Evolutionary conservation across 2,329 filamentous ascomycete species (phyloP), one percentile per base, ranked within the genome.

Genomic region (Apiospora sp.): DNA sequence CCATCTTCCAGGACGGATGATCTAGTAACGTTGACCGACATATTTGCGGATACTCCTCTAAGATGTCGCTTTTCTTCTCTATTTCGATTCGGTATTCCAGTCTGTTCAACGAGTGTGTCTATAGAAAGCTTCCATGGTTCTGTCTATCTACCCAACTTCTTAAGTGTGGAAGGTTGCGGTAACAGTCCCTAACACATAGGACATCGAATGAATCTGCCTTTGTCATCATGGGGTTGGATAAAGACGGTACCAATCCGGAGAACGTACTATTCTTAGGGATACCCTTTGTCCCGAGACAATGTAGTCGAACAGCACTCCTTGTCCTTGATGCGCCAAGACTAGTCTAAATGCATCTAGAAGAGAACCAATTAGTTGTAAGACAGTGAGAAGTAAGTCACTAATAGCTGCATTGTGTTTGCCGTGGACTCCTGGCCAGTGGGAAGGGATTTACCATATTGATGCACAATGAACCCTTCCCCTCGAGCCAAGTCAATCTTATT

Each of bases 1-100:
- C 41, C 67, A 68, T 68, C 67, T 4, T 68, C 67, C 67, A 68
- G 44, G 43, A 68, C 67, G 12, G 67, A 68, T 10, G 67, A 22
- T 19, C 67, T 44, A 27, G 43, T 48, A 2, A 68, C 16, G 8
- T 48, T 48, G 30, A 34, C 43, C 41, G 41, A 48, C 67, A 68
- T 68, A 19, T 41, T 64, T 16, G 30, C 16, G 16, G 16, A 22
- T 30, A n/a, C 19, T 37, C 6, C 0, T 19, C 3, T 13, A 19
- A 7, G 6, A 37, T 61, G 3, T 16, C 1, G 27, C 0, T 30
- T n/a, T 64, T 41, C 34, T n/a, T 12, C 24, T 22, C 22, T n/a
- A 41, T 8, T 41, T 41, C 10, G 8, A 22, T 64, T 1, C 16
- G 2, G 13, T 64, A 34, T 3, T 64, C 34, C 34, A 13, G 41